Percentiles rank a stretch among this genome's conserved stretches.
phyloP scores from a whole-genome alignment of 179 eudicot species.

The Silene noctiflora region DNA sequence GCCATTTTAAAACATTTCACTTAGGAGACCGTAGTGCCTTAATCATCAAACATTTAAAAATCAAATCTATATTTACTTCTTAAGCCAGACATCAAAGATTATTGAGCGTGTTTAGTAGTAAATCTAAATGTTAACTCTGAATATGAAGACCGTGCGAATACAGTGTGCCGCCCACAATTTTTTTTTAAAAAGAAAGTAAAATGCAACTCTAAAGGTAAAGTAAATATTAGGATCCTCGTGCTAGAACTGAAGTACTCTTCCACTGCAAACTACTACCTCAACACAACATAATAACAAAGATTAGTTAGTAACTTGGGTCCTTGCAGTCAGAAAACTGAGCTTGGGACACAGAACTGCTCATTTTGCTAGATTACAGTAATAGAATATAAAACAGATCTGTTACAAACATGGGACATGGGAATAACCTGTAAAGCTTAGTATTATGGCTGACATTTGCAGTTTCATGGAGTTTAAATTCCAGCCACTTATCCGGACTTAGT shows the following conservation, averaged over 20 bases:
- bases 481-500: slow-evolving; percentile 80
- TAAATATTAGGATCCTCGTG: not conserved
- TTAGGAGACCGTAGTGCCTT: not conserved
- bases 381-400: not conserved
- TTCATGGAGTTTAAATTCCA: slow-evolving; percentile 82
- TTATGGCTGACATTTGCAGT: slow-evolving; percentile 90
- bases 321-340: not conserved
- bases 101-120: not conserved
- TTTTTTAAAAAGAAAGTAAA: not conserved
- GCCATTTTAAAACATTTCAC: slow-evolving; percentile 28
- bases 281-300: not conserved
- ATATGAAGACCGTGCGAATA: not conserved
- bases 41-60: not conserved
- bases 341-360: not conserved
- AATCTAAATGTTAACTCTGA: not conserved
- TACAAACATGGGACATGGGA: slow-evolving; percentile 16
- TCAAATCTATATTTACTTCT: not conserved
- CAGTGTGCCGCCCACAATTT: not conserved
- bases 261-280: not conserved
- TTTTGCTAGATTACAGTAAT: not conserved
- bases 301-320: not conserved
- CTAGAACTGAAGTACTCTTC: slow-evolving; percentile 4
- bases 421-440: slow-evolving; percentile 82
- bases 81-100: not conserved
- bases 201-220: not conserved